A percentile compares a stretch with the other conserved stretches of the same genome.
Conservation (phyloP, 2,329 filamentous ascomycete species). For the Botrytis deweyae region DNA sequence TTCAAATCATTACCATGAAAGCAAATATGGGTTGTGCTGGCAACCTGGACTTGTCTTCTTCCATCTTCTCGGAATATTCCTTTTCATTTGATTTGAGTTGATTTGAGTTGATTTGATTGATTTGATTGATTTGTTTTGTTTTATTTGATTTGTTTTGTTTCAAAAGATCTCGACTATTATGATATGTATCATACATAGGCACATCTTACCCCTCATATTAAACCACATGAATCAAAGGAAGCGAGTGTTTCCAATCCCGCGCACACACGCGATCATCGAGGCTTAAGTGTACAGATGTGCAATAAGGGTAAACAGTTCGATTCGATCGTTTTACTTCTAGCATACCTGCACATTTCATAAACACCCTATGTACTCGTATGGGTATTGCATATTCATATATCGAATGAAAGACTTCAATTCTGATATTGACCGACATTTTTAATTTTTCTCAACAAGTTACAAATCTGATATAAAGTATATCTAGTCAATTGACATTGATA, state of each 20-base stretch:
- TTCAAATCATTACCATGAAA: neutral
- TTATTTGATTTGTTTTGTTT: neutral
- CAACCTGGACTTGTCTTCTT: neutral
- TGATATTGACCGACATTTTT: neutral
- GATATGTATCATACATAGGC: neutral
- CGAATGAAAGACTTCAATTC: neutral
- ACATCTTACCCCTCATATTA: neutral
- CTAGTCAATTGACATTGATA: neutral
- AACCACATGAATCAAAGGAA: neutral
- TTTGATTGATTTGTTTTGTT: too few relatives aligned
- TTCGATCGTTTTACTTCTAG: neutral
- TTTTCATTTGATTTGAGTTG: neutral
- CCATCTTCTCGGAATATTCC: neutral
- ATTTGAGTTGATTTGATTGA: too few relatives aligned
- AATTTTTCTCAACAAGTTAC: neutral
- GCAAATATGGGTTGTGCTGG: neutral
- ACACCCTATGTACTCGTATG: neutral
- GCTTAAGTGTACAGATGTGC: neutral
- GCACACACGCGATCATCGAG: neutral
- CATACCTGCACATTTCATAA: neutral
- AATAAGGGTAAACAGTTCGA: neutral
- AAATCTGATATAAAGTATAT: neutral
- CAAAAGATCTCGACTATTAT: neutral
- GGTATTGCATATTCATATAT: neutral
- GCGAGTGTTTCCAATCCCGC: slow-evolving; percentile 3